Evolutionary conservation across 306 rosid genomes (phyloP).

Genomic region (Luffa acutangula): DNA sequence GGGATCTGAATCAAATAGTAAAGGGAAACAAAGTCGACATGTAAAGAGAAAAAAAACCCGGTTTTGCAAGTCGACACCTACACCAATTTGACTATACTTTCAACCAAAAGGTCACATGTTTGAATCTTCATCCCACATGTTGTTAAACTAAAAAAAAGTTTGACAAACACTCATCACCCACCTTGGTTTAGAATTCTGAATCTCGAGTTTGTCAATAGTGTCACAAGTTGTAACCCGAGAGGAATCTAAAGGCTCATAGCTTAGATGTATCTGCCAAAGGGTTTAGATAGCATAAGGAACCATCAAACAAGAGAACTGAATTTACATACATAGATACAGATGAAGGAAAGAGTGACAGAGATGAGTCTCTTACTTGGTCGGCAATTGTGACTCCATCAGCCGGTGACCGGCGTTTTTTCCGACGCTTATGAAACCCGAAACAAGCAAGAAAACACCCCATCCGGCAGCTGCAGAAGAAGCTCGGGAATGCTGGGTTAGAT

Average conservation of each 20-base stretch:
- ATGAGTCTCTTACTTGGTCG: conserved; percentile 29
- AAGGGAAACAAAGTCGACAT: background rate
- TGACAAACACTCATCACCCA: conserved; percentile 3
- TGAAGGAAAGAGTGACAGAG: background rate
- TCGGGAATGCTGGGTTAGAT: background rate
- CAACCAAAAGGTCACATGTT: background rate
- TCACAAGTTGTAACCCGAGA: conserved; percentile 18
- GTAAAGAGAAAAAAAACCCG: background rate
- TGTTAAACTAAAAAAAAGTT: background rate
- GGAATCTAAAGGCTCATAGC: conserved; percentile 43
- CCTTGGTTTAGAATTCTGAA: conserved; percentile 36
- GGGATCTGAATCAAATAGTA: background rate
- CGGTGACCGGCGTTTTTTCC: conserved; percentile 36
- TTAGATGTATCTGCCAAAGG: conserved; percentile 46
- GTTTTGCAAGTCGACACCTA: background rate
- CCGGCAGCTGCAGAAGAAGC: background rate
- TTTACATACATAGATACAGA: background rate
- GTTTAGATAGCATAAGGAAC: background rate
- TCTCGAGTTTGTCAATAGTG: conserved; percentile 15
- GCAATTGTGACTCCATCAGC: conserved; percentile 24
- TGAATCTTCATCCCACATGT: background rate
- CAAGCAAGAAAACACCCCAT: conserved; percentile 89
- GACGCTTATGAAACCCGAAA: conserved; percentile 53
- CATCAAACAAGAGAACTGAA: background rate
- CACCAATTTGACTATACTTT: background rate